Evolutionary conservation across 2,329 filamentous ascomycete genomes (phyloP).

Genomic region (Colletotrichum spaethianum): DNA sequence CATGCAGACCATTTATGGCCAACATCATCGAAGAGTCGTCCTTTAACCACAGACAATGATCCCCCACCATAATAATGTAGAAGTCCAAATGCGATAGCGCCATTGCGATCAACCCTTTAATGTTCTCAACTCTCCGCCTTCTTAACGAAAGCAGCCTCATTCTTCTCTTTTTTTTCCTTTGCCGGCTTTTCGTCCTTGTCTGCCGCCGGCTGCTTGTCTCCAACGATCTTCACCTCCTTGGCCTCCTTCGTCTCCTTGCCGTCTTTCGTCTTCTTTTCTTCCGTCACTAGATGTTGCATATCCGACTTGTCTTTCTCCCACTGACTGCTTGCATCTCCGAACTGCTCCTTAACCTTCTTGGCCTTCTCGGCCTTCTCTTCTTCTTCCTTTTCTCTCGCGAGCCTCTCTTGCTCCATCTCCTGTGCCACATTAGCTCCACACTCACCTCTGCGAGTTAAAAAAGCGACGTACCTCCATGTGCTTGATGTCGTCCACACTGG

Average conservation of each 20-base stretch:
- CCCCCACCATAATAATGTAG: background rate
- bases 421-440: slow-evolving; percentile 52
- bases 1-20: background rate
- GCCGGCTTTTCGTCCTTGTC: slow-evolving; percentile 41
- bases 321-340: slow-evolving; percentile 81
- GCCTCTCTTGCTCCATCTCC: slow-evolving; percentile 93
- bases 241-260: slow-evolving; percentile 31
- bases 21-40: background rate
- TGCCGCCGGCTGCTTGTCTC: slow-evolving; percentile 38
- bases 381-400: slow-evolving; percentile 85
- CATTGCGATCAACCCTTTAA: background rate
- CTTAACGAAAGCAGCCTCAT: slow-evolving; percentile 14
- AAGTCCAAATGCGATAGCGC: background rate
- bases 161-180: slow-evolving; percentile 12
- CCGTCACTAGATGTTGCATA: slow-evolving; percentile 75
- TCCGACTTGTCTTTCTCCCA: slow-evolving; percentile 93
- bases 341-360: slow-evolving; percentile 85
- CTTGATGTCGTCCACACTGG: slow-evolving; percentile 95
- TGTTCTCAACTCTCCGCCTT: slow-evolving; percentile 17
- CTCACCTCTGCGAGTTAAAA: background rate
- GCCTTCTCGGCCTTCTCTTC: slow-evolving; percentile 78
- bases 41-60: background rate
- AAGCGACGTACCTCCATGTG: slow-evolving; percentile 84
- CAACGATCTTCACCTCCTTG: slow-evolving; percentile 29
- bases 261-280: slow-evolving; percentile 28